Conservation (phyloP, 805 yeast genomes). For the Barnettozyma wickerhamii region DNA sequence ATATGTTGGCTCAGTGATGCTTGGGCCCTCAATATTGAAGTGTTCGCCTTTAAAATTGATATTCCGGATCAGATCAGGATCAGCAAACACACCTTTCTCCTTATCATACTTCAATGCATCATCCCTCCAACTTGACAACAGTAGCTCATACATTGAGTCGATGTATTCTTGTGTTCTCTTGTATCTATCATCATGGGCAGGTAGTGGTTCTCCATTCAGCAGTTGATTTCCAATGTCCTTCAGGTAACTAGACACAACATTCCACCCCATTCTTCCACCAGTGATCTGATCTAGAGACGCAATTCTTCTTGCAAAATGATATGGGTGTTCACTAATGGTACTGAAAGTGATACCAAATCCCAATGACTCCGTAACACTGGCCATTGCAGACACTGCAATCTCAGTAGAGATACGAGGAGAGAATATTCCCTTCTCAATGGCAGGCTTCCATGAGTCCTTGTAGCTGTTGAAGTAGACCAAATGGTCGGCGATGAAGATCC, state of each 20-base stretch:
- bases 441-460: constrained; percentile 31
- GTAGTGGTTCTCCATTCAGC: constrained; percentile 30
- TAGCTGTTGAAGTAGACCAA: constrained; percentile 35
- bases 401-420: constrained; percentile 30
- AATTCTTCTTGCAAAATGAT: constrained; percentile 36
- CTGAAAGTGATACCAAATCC: constrained; percentile 37
- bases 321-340: constrained; percentile 39
- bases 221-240: constrained; percentile 34
- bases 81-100: constrained; percentile 25
- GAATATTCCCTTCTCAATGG: constrained; percentile 21
- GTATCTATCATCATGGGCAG: constrained; percentile 36
- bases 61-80: constrained; percentile 31
- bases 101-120: constrained; percentile 25
- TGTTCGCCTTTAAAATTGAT: constrained; percentile 36
- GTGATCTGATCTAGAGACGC: constrained; percentile 40
- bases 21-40: constrained; percentile 38
- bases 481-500: constrained; percentile 34
- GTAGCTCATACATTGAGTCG: constrained; percentile 31
- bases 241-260: constrained; percentile 36
- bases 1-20: constrained; percentile 37
- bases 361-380: constrained; percentile 27
- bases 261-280: constrained; percentile 41
- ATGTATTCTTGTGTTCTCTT: constrained; percentile 35
- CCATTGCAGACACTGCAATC: constrained; percentile 29
- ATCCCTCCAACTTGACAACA: constrained; percentile 35